A percentile compares a stretch with the other conserved stretches of the same genome.
Evolutionary conservation across 2,329 filamentous ascomycete species (phyloP).

Genomic region (Colletotrichum sp.): DNA sequence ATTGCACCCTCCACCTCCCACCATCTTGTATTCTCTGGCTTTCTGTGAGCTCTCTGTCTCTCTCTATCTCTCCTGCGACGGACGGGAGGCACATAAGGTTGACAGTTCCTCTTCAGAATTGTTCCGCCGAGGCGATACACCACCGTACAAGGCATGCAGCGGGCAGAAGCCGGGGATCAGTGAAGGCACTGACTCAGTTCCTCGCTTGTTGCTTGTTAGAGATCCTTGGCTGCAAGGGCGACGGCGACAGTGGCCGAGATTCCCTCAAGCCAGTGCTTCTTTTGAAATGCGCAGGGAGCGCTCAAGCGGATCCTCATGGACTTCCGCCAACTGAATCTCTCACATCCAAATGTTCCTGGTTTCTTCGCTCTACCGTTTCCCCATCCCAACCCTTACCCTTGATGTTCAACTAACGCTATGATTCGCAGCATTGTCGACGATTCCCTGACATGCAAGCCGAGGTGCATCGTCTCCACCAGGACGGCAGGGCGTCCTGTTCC

Average conservation of each 20-base stretch:
- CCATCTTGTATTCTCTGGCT: background rate
- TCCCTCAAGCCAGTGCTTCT: background rate
- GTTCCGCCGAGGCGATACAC: background rate
- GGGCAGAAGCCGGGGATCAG: background rate
- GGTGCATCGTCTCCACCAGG: background rate
- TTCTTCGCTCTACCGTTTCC: background rate
- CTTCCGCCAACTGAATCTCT: conserved; percentile 1
- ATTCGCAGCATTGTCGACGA: background rate
- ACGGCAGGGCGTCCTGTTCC: background rate
- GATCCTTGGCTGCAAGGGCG: background rate
- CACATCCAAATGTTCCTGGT: background rate
- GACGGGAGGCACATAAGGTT: background rate
- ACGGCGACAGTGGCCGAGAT: background rate
- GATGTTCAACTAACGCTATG: background rate
- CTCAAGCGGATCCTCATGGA: background rate
- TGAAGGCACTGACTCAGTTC: background rate
- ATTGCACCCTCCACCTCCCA: background rate
- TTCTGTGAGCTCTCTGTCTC: background rate
- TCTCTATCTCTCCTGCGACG: background rate
- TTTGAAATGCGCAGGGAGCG: background rate
- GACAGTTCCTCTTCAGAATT: background rate
- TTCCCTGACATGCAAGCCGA: background rate
- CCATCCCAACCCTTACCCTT: background rate
- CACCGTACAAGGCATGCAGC: background rate
- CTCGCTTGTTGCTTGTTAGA: background rate